Evolutionary conservation across 2,329 filamentous ascomycete genomes (phyloP), one percentile per base, ranked within the genome.

Genomic region (Hypoxylon rubiginosum): DNA sequence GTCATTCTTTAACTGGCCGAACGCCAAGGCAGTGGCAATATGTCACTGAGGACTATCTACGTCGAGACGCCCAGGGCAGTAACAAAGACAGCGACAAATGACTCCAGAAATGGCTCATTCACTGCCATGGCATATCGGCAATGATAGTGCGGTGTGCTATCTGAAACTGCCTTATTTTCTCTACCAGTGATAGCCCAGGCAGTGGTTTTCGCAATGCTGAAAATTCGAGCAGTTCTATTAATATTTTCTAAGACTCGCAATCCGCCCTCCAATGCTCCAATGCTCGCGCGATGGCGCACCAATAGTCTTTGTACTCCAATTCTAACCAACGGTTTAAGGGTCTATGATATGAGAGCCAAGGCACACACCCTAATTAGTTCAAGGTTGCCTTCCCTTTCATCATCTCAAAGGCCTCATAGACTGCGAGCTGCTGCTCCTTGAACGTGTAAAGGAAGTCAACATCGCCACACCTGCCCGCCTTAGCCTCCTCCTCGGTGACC

Each of bases 401-500:
- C 53, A 69, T 21, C 21, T 61, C 17, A 34, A 78, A 78, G 8
- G 72, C 71, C 41, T 73, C 64, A 11, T 66, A 65, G 15, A 77
- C 71, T 1, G 52, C 49, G 17, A 69, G 49, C 57, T 69, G 65
- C 60, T 77, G 74, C 1, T 64, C 41, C 17, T 60, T 34, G 10
- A 60, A 68, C 13, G 76, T 78, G 64, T 73, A 77, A 49, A 48
- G 53, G 15, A 77, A 62, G 10, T 64, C 54, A 10, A 75, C 49
- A 36, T 73, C 69, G 30, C 74, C 74, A 26, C 67, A 72, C 51
- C 62, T 71, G 46, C 62, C 62, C 13, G 62, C 62, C 53, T 53
- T 62, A 17, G 72, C 76, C 64, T 79, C 76, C 10, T 75, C 74
- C 64, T 76, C 74, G n/a, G 69, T 74, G 13, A 72, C 75, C 77